Conservation (phyloP, 1,284 basidiomycete genomes). For the Trametes hirsuta region DNA sequence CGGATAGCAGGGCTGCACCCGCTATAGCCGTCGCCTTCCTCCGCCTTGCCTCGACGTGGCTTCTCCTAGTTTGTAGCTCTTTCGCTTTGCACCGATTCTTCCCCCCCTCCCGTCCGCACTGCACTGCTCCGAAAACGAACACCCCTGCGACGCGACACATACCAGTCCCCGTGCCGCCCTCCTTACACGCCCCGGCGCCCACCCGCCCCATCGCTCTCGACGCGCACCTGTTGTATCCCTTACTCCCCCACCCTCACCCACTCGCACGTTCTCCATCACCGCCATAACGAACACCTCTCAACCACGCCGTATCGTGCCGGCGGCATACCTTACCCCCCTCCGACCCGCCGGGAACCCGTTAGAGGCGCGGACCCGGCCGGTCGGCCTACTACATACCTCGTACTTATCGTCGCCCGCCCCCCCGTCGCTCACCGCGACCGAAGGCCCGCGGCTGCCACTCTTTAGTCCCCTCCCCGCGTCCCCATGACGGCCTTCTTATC, state of each 20-base stretch:
- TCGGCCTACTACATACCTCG: background rate
- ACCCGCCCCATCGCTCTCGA: slow-evolving; percentile 2
- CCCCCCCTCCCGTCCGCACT: background rate
- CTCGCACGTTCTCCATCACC: background rate
- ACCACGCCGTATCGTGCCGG: background rate
- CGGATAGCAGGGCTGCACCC: slow-evolving; percentile 45
- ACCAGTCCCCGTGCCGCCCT: background rate
- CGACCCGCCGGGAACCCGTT: background rate
- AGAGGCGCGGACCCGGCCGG: background rate
- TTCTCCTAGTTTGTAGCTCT: background rate
- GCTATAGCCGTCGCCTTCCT: background rate
- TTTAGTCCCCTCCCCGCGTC: background rate
- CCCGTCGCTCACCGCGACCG: too few relatives aligned
- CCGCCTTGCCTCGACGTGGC: background rate
- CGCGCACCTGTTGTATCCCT: slow-evolving; percentile 6
- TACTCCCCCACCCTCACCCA: background rate
- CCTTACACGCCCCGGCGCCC: background rate
- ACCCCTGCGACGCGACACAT: slow-evolving; percentile 5
- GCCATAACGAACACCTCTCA: background rate
- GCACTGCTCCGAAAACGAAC: background rate
- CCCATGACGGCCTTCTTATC: background rate
- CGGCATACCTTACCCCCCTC: background rate
- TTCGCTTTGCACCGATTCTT: background rate
- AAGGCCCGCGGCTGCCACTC: background rate
- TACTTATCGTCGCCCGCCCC: background rate